These are phyloP conservation scores for Sonneratia caseolaris DNA, from an alignment of 345 rosid genomes.

Conservation along the genomic window DNA sequence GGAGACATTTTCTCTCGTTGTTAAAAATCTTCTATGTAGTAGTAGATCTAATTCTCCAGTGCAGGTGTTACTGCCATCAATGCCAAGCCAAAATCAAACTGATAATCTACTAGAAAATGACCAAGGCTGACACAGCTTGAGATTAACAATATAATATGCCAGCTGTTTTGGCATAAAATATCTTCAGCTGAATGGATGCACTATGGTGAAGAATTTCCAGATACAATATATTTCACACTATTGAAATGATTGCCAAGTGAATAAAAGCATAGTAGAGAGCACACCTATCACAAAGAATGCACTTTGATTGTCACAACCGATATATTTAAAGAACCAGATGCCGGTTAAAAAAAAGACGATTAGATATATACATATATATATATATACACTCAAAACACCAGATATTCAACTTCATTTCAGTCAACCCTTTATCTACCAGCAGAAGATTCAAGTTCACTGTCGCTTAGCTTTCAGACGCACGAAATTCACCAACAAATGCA, in stretches of 20 bases:
- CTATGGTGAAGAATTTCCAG: neutral
- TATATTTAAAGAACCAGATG: no score
- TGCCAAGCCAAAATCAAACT: neutral
- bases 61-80: neutral
- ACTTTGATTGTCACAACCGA: neutral
- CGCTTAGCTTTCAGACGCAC: neutral
- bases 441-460: neutral
- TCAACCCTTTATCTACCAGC: neutral
- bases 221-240: neutral
- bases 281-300: neutral
- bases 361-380: no score
- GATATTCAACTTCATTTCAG: neutral
- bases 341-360: no score
- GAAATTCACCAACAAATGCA: neutral
- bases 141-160: neutral
- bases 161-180: neutral
- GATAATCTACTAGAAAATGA: neutral
- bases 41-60: neutral
- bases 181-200: neutral
- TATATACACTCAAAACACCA: no score
- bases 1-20: constrained; percentile 36
- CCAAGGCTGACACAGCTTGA: neutral
- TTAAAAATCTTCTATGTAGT: neutral
- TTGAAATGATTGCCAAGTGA: neutral
- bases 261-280: neutral